Evolutionary conservation across 2,329 filamentous ascomycete species (phyloP).

Genomic region (Fusarium domesticum): DNA sequence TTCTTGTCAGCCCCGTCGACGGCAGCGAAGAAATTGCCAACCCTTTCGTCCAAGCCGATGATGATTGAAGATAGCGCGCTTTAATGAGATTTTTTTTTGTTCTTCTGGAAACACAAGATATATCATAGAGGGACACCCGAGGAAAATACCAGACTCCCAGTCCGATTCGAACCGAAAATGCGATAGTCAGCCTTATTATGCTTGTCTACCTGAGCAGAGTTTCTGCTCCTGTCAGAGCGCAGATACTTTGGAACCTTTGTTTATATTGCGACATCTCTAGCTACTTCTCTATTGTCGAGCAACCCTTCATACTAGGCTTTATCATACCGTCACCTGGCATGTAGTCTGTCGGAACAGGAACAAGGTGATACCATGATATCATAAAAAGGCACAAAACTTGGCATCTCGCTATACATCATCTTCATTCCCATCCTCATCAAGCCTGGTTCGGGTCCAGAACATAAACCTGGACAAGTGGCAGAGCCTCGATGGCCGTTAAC

Average conservation of each 20-base stretch:
- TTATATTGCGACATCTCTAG: background rate
- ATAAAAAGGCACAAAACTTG: conserved; percentile 20
- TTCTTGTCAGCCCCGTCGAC: conserved; percentile 87
- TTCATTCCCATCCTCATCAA: background rate
- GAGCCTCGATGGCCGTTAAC: too few relatives aligned
- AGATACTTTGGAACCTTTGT: background rate
- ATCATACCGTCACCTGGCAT: background rate
- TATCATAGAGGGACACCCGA: background rate
- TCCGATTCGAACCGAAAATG: background rate
- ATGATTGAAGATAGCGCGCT: conserved; percentile 44
- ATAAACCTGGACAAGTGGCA: too few relatives aligned
- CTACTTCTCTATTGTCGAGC: background rate
- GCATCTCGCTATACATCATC: conserved; percentile 13
- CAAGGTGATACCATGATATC: conserved; percentile 1
- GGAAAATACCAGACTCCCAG: background rate
- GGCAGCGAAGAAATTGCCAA: conserved; percentile 96
- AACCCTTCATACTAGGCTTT: background rate
- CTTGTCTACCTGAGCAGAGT: background rate
- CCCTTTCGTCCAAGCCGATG: conserved; percentile 76
- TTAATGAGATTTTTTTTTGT: background rate
- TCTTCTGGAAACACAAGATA: conserved; percentile 10
- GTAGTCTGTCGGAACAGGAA: background rate
- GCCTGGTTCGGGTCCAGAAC: too few relatives aligned
- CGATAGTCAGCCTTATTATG: background rate
- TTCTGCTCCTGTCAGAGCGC: background rate